Percentiles rank a stretch among this genome's conserved stretches.
These are phyloP conservation scores for Calocybe cyanea DNA, from an alignment of 768 basidiomycete species.

Conservation along the genomic window DNA sequence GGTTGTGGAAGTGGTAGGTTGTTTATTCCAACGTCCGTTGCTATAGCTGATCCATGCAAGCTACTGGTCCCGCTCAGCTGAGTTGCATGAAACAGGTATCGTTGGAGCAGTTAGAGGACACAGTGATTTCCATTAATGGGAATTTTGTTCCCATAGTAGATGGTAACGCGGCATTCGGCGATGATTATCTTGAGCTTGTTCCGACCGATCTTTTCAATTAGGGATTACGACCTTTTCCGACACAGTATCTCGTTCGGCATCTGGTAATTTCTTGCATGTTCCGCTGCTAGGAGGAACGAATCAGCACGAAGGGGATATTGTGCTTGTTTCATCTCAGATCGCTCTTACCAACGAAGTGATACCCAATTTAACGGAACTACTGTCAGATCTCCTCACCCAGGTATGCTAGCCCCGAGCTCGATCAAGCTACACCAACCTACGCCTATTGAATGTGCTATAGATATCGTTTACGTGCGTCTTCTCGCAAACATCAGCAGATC, in stretches of 20 bases:
- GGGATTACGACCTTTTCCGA: constrained; percentile 23
- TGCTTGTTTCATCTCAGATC: constrained; percentile 1
- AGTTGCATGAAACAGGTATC: constrained; percentile 33
- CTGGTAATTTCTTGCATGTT: constrained; percentile 8
- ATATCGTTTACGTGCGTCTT: constrained; percentile 27
- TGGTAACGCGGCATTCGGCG: constrained; percentile 18
- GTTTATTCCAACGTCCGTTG: neutral
- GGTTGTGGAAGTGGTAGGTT: constrained; percentile 32
- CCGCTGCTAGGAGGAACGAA: constrained; percentile 22
- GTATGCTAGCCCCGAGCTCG: constrained; percentile 8
- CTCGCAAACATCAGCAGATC: constrained; percentile 20
- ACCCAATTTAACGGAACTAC: constrained; percentile 6
- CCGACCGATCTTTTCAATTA: constrained; percentile 20
- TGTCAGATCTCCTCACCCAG: neutral
- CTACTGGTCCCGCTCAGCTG: constrained; percentile 25
- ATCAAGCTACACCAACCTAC: neutral
- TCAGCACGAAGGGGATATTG: constrained; percentile 20
- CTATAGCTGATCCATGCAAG: constrained; percentile 12
- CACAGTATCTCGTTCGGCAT: neutral
- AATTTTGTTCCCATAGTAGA: constrained; percentile 29
- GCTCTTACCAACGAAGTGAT: constrained; percentile 1
- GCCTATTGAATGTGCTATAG: constrained; percentile 7
- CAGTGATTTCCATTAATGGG: constrained; percentile 24
- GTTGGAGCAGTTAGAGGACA: constrained; percentile 26
- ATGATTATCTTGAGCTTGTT: constrained; percentile 1